These are phyloP conservation scores for Chlamydomonas reinhardtii DNA, from an alignment of 163 green algal species.

Conservation along the genomic window DNA sequence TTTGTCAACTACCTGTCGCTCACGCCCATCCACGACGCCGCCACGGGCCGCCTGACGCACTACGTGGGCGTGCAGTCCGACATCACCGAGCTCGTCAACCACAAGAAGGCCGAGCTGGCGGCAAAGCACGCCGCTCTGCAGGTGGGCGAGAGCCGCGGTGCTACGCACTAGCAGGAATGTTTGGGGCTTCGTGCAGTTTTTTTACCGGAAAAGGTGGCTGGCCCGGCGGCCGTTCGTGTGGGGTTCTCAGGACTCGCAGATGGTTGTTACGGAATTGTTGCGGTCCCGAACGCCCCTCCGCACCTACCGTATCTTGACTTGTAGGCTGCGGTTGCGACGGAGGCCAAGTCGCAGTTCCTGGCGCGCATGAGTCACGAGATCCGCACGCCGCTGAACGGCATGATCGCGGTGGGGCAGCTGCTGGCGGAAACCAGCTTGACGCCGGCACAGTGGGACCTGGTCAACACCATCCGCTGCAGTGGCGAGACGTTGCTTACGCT, in stretches of 20 bases:
- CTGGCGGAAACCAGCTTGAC: slow-evolving; percentile 80
- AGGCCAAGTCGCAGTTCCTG: slow-evolving; percentile 94
- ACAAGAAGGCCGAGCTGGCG: slow-evolving; percentile 75
- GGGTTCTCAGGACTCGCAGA: too few relatives aligned
- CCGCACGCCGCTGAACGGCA: slow-evolving; percentile 95
- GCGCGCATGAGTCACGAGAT: slow-evolving; percentile 97
- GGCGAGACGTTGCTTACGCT: slow-evolving; percentile 81
- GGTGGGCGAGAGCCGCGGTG: slow-evolving; percentile 12
- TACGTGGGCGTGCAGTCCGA: slow-evolving; percentile 85
- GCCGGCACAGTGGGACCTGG: slow-evolving; percentile 66
- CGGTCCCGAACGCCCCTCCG: too few relatives aligned
- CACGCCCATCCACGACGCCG: slow-evolving; percentile 80
- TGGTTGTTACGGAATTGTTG: too few relatives aligned
- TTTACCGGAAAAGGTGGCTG: too few relatives aligned
- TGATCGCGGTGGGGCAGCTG: slow-evolving; percentile 89
- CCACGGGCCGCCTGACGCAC: slow-evolving; percentile 72
- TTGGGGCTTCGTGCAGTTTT: too few relatives aligned
- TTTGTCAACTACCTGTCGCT: slow-evolving; percentile 93
- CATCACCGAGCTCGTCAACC: slow-evolving; percentile 84
- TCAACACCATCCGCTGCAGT: slow-evolving; percentile 72
- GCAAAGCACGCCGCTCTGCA: slow-evolving; percentile 77
- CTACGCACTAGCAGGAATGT: too few relatives aligned
- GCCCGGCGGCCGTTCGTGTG: too few relatives aligned
- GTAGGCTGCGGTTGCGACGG: slow-evolving; percentile 76
- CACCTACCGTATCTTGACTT: too few relatives aligned